Base-by-base conservation (phyloP, 1,139 yeast genomes). In the Geotrichum klebahnii region DNA sequence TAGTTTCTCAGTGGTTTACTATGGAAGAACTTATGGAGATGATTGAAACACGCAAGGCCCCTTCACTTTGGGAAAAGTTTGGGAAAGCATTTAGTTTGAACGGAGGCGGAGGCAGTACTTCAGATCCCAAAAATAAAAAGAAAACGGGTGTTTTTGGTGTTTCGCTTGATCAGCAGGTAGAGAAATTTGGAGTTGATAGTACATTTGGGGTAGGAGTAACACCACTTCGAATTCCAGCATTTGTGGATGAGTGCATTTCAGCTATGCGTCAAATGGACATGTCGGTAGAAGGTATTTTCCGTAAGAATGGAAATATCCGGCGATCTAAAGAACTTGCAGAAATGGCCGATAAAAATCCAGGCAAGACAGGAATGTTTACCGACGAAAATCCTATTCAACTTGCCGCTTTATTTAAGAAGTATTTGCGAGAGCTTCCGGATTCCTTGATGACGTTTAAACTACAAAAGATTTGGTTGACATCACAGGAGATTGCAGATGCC, bases 201-300 rank as follows among this genome's bases (percentile, higher is more conserved):
- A 87, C 85, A 48, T 73, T 86, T 34, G 96, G 96, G 2, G 87
- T 86, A 36, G 96, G 97, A 0, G 92, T 95, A 0, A 72, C 82
- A 0, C 68, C 69, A 14, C 75, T 92, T 42, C 76, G 83, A 38
- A 85, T 94, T 40, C 99, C 99, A 0, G 78, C 87, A 47, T 75
- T 94, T 41, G 76, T 94, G 48, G 97, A 92, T 62, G 97, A 92
- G 61, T 73, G 90, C 16, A 80, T 94, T 42, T 79, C 80, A 44
- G 87, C 95, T 0, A 79, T 94, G 72, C 79, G 87, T 52, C 95
- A 86, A 53, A 88, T 87, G 74, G 97, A 92, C 69, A 83, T 94
- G 87, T 86, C 97, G 2, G 92, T 89, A 19, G 98, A 92, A 68
- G 98, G 98, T 53, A 85, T 94, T 8, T 94, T 94, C 74, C 78